Evolutionary conservation across 371 early-diverging fungal genomes (phyloP).

Genomic region (Chytridium lagenaria): DNA sequence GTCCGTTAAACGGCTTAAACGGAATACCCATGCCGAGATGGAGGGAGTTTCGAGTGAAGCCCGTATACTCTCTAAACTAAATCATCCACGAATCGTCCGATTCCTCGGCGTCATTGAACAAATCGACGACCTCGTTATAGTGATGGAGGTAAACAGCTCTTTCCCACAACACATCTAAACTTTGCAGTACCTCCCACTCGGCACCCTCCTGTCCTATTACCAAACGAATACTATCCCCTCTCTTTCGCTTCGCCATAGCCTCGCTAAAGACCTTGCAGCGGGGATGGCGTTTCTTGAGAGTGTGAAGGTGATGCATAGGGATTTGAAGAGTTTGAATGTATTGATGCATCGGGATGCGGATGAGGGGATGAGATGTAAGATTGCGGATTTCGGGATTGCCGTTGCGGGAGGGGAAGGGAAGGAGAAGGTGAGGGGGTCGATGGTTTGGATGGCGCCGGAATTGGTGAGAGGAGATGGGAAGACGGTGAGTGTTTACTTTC

Average conservation of each 20-base stretch:
- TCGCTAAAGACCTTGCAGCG: neutral
- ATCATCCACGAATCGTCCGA: neutral
- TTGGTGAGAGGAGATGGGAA: no score
- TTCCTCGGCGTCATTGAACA: neutral
- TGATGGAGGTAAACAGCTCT: no score
- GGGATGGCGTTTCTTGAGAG: conserved; percentile 3
- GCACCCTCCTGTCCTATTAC: neutral
- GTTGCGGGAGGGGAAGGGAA: conserved; percentile 13
- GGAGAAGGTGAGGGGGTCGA: conserved; percentile 25
- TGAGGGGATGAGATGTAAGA: conserved; percentile 20
- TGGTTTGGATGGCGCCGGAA: conserved; percentile 38
- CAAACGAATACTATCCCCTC: neutral
- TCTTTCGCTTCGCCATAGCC: neutral
- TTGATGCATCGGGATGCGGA: conserved; percentile 5
- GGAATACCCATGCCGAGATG: neutral
- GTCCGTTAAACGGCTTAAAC: neutral
- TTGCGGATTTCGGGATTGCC: conserved; percentile 35
- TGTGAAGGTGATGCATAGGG: conserved; percentile 28
- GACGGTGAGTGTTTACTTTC: no score
- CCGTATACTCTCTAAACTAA: neutral
- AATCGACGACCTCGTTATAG: neutral
- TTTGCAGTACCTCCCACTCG: neutral
- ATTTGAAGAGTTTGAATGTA: conserved; percentile 32
- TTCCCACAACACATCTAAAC: no score
- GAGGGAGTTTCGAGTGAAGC: neutral